A percentile compares a stretch with the other conserved stretches of the same genome.
Evolutionary conservation across 306 rosid species (phyloP).

Genomic region (Medicago lupulina): DNA sequence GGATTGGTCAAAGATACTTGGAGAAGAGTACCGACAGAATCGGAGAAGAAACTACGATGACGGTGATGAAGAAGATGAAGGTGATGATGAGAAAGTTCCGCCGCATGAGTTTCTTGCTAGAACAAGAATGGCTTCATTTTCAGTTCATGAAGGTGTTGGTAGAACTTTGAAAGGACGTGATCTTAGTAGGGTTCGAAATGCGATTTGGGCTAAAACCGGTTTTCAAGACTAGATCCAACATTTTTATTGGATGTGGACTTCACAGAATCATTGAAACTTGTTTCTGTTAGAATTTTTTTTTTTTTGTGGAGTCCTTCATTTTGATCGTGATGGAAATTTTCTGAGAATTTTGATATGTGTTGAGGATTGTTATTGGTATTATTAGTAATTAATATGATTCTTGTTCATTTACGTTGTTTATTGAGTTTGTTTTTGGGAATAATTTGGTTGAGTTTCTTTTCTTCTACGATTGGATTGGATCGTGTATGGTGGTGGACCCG

Average conservation of each 20-base stretch:
- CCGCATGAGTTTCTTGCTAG: slow-evolving; percentile 90
- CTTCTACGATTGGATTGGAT: neutral
- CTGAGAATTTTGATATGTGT: slow-evolving; percentile 8
- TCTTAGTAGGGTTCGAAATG: slow-evolving; percentile 85
- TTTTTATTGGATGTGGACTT: neutral
- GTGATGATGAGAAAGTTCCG: slow-evolving; percentile 54
- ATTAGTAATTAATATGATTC: neutral
- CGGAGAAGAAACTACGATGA: slow-evolving; percentile 45
- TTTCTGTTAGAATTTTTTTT: neutral
- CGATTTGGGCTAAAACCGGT: slow-evolving; percentile 90
- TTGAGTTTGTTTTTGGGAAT: neutral
- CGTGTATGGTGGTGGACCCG: slow-evolving; percentile 35
- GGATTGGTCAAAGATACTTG: slow-evolving; percentile 89
- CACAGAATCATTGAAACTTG: neutral
- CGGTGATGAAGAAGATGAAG: slow-evolving; percentile 32
- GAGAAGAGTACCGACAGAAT: slow-evolving; percentile 63
- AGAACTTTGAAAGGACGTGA: slow-evolving; percentile 92
- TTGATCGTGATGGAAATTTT: neutral
- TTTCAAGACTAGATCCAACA: slow-evolving; percentile 53
- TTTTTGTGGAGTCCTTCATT: slow-evolving; percentile 16
- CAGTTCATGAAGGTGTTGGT: slow-evolving; percentile 90
- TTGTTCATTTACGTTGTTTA: neutral
- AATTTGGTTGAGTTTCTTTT: neutral
- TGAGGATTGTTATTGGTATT: neutral
- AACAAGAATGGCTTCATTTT: slow-evolving; percentile 79